A percentile compares a stretch with the other conserved stretches of the same genome.
phyloP scores from a whole-genome alignment of 2,329 filamentous ascomycete genomes.

The Neoarthrinium moseri region DNA sequence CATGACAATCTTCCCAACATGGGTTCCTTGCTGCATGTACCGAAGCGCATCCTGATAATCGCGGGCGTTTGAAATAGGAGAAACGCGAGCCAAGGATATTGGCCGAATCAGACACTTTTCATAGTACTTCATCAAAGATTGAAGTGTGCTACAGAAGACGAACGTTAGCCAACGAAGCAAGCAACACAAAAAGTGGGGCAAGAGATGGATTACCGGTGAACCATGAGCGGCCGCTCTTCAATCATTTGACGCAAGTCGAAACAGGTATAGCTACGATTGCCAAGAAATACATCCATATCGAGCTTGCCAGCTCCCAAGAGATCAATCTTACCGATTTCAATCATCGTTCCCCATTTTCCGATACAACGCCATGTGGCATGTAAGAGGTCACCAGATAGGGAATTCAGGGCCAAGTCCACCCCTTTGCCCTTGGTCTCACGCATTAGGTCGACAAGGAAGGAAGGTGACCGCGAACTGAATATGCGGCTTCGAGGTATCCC shows the following conservation, averaged over 20 bases:
- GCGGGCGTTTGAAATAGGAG: conserved; percentile 21
- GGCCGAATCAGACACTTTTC: conserved; percentile 14
- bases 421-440: conserved; percentile 13
- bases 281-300: conserved; percentile 42
- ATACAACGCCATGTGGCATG: conserved; percentile 43
- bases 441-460: conserved; percentile 13
- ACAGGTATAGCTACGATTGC: conserved; percentile 30
- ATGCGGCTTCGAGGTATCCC: conserved; percentile 13
- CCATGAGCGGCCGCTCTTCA: conserved; percentile 8
- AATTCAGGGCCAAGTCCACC: conserved; percentile 32
- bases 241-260: conserved; percentile 29
- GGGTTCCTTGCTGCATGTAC: conserved; percentile 35
- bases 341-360: conserved; percentile 40
- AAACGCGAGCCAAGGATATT: conserved; percentile 8
- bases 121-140: conserved; percentile 13
- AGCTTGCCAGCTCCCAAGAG: conserved; percentile 37
- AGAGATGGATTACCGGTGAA: not conserved
- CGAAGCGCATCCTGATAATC: conserved; percentile 32
- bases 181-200: not conserved
- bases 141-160: conserved; percentile 13
- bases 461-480: conserved; percentile 14
- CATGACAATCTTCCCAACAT: conserved; percentile 41
- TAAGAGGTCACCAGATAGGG: conserved; percentile 36
- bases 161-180: not conserved
- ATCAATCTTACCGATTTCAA: conserved; percentile 46